phyloP scores from a whole-genome alignment of 768 basidiomycete species.

The Pleurotus djamor region DNA sequence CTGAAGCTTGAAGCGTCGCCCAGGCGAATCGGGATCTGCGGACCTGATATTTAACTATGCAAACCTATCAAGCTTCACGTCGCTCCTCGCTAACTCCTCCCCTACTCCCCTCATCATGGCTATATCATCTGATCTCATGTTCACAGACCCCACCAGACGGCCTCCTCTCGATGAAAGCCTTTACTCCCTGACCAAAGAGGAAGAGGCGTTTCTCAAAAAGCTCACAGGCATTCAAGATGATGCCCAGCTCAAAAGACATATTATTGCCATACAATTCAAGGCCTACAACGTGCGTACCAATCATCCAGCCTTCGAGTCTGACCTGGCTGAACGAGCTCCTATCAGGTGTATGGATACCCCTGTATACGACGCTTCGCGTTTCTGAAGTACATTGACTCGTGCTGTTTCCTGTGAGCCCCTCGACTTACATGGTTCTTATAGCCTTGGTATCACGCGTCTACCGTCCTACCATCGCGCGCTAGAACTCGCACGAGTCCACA shows the following conservation, averaged over 20 bases:
- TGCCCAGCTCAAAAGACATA: constrained; percentile 34
- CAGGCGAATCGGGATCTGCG: too few species aligned
- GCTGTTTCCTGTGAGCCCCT: background rate
- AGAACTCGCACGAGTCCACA: constrained; percentile 17
- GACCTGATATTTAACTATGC: too few species aligned
- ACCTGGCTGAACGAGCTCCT: background rate
- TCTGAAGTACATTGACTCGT: constrained; percentile 15
- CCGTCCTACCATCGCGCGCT: constrained; percentile 29
- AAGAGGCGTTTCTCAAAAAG: constrained; percentile 30
- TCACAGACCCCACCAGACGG: background rate
- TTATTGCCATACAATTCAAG: constrained; percentile 32
- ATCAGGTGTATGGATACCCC: constrained; percentile 25
- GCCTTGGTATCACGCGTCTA: constrained; percentile 28
- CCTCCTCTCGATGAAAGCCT: constrained; percentile 6
- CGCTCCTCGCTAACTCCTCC: too few species aligned
- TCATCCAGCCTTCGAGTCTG: background rate
- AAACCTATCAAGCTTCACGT: too few species aligned
- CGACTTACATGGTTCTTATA: background rate
- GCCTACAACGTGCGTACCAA: constrained; percentile 23
- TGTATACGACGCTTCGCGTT: constrained; percentile 28
- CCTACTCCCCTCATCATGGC: too few species aligned
- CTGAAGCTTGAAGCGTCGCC: too few species aligned
- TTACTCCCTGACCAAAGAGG: constrained; percentile 22
- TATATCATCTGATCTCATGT: background rate
- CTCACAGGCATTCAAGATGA: constrained; percentile 35